Percentiles rank a stretch among this genome's conserved stretches.
These are phyloP conservation scores for Talaromyces sp. DNA, from an alignment of 2,329 filamentous ascomycete genomes.

Conservation along the genomic window DNA sequence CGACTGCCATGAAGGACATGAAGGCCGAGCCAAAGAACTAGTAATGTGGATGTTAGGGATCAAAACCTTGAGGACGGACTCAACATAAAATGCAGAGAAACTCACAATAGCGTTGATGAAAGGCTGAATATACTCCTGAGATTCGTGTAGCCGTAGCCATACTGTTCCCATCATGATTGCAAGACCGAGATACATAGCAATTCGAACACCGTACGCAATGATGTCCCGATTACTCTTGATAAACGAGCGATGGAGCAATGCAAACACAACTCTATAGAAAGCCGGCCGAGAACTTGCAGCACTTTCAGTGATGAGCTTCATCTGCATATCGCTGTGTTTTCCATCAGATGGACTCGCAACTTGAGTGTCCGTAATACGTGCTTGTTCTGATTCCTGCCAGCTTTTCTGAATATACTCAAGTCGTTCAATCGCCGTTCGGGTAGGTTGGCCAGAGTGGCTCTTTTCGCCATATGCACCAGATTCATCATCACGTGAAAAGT, in stretches of 20 bases:
- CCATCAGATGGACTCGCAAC: neutral
- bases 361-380: slow-evolving; percentile 27
- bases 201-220: slow-evolving; percentile 76
- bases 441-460: neutral
- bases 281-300: slow-evolving; percentile 41
- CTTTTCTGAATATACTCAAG: slow-evolving; percentile 54
- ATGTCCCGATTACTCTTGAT: slow-evolving; percentile 83
- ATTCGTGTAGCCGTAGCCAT: slow-evolving; percentile 68
- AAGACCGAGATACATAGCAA: slow-evolving; percentile 77
- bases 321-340: neutral
- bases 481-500: slow-evolving; percentile 55
- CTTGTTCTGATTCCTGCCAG: slow-evolving; percentile 53
- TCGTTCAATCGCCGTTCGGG: slow-evolving; percentile 43
- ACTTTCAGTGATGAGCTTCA: slow-evolving; percentile 19
- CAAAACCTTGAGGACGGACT: neutral
- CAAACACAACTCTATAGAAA: slow-evolving; percentile 52
- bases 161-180: slow-evolving; percentile 67
- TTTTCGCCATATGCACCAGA: neutral
- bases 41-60: neutral
- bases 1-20: slow-evolving; percentile 79
- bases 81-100: neutral
- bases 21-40: slow-evolving; percentile 69
- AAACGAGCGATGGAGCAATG: slow-evolving; percentile 72
- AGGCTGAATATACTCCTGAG: slow-evolving; percentile 72
- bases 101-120: slow-evolving; percentile 73